Base-by-base conservation (phyloP, 768 basidiomycete species). In the Favolaschia claudopus region DNA sequence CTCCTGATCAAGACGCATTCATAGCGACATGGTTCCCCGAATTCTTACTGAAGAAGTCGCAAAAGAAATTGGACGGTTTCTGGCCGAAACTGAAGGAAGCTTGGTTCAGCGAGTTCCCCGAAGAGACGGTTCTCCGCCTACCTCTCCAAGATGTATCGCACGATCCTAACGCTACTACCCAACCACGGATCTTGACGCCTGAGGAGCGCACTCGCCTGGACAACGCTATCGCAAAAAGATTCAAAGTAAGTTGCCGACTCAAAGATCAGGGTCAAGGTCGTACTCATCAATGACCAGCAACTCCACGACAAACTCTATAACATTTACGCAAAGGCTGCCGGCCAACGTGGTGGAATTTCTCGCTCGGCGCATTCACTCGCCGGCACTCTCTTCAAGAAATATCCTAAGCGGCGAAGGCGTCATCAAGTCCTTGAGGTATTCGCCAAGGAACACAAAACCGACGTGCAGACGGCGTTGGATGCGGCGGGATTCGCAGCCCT, bases 371-470 rank as follows among this genome's bases (percentile, higher is more conserved):
- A n/a, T 0, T 46, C 44, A 3, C 19, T 55, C 5, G 54, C 54
- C 3, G 34, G 29, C 1, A 22, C 24, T 6, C 37, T 46, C 15
- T 55, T 55, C 45, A 55, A 55, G 17, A 10, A n/a, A 17, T 31
- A 14, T 5, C 44, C 54, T 1, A 55, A 55, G 13, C 27, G 36
- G 2, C 36, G 31, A 4, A 43, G 54, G 3, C 54, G 45, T 22
- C 54, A 47, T 45, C 54, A 55, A 22, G 54, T 55, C 6, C 54
- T 55, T 14, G 54, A 55, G 27, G 28, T 55, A 2, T 47, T 31
- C 22, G 44, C 45, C 17, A 46, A 38, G 17, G 1, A 22, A 0
- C 15, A 46, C 22, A 31, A 14, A 8, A 28, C 2, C 12, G 19
- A 15, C 5, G 8, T 55, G 1, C 1, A 38, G 15, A 27, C n/a